Evolutionary conservation across 1,284 basidiomycete species (phyloP), one percentile per base, ranked within the genome.

Genomic region (Irpex sp.): DNA sequence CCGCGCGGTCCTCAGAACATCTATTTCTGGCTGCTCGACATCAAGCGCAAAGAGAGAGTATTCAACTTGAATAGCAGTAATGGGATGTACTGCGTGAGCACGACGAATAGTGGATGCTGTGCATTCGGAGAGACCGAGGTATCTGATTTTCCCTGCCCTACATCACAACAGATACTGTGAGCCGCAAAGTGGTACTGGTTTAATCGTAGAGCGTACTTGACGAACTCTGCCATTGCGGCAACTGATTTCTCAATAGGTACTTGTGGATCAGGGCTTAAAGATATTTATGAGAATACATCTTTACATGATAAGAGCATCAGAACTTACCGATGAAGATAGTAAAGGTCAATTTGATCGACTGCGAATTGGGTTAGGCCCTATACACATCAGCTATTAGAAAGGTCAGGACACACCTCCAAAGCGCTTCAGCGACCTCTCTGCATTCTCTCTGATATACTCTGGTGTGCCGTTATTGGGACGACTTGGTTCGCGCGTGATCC

Each of bases 101-200:
- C 79, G 77, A 13, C 79, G 74, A 15, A 83, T 69, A 0, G 78
- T 79, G 64, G 75, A 31, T 4, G 75, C 76, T 0, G 75, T 77
- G 57, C 76, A 76, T 66, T 83, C 82, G 62, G 78, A 81, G 31
- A 82, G 65, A 9, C 80, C 80, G 36, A 81, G 66, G 67, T 78
- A 76, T 54, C 73, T 76, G 57, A 78, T 71, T 63, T 78, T 80
- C 3, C 79, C 79, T 6, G 67, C 76, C 61, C 72, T 75, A 33
- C 31, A 33, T 33, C 31, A 33, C 6, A 33, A 33, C 7, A 33
- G 57, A 46, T 46, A 15, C 54, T 5, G 13, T 33, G 31, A 33
- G 31, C 31, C 31, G 6, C 31, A 33, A 33, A 33, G 31, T 33
- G 5, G 6, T 33, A 33, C 31, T 33, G 31, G 31, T 33, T 33